A percentile compares a stretch with the other conserved stretches of the same genome.
phyloP scores from a whole-genome alignment of 768 basidiomycete species.

The Tricholoma flavovirens region DNA sequence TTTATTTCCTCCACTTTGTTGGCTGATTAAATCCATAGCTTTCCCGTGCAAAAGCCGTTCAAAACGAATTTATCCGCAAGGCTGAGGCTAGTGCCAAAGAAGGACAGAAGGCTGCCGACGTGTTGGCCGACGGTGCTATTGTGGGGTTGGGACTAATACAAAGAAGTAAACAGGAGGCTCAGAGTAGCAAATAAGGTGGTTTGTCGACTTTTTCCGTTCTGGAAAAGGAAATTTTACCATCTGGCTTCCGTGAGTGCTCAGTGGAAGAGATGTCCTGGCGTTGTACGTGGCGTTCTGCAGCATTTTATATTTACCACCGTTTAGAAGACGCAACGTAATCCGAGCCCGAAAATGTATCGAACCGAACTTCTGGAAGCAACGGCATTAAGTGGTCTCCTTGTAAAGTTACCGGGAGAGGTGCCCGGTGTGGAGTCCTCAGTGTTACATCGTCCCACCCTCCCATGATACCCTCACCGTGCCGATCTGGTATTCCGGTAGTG shows the following conservation, averaged over 20 bases:
- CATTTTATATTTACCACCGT: not conserved
- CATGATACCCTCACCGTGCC: conserved; percentile 36
- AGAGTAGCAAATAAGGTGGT: conserved; percentile 8
- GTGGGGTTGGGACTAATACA: conserved; percentile 73
- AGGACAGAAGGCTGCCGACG: conserved; percentile 65
- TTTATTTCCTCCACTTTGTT: no score
- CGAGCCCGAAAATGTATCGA: not conserved
- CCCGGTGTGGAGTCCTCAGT: not conserved
- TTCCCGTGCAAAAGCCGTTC: conserved; percentile 56
- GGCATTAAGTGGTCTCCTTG: not conserved
- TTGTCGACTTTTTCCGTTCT: not conserved
- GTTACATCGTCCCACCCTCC: conserved; percentile 10
- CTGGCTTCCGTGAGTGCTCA: not conserved
- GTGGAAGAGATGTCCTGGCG: not conserved
- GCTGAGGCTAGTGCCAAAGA: conserved; percentile 61
- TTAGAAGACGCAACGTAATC: not conserved
- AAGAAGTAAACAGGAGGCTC: conserved; percentile 32
- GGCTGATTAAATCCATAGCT: conserved; percentile 30
- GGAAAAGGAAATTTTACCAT: not conserved
- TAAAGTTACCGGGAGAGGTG: not conserved
- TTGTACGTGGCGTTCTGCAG: not conserved
- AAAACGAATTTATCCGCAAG: conserved; percentile 65
- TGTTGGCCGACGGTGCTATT: conserved; percentile 67
- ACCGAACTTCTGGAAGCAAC: not conserved
- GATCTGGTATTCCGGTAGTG: conserved; percentile 36